Percentiles rank a stretch among this genome's conserved stretches.
phyloP scores from a whole-genome alignment of 2,329 filamentous ascomycete species.

The Aspergillus versicolor region DNA sequence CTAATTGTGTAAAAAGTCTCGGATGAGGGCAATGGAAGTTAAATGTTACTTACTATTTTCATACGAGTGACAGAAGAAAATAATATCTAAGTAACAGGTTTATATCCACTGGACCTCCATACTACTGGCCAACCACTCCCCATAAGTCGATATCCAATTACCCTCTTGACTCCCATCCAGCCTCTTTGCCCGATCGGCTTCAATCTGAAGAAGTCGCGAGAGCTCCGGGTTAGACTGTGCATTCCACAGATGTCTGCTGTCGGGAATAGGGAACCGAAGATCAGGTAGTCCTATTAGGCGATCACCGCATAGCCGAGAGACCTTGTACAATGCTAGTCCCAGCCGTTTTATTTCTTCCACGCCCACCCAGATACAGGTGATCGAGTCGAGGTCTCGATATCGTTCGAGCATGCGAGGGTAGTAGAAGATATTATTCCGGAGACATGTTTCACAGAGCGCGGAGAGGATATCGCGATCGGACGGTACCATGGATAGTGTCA shows the following conservation, averaged over 20 bases:
- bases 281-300: conserved; percentile 16
- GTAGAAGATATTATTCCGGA: conserved; percentile 20
- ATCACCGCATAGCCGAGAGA: conserved; percentile 10
- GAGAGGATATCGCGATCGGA: conserved; percentile 18
- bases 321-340: conserved; percentile 22
- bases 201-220: not conserved
- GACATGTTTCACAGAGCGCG: conserved; percentile 21
- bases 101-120: not conserved
- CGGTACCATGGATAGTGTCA: conserved; percentile 5
- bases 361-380: conserved; percentile 21
- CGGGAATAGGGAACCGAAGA: conserved; percentile 18
- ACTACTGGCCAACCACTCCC: not conserved
- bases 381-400: conserved; percentile 13
- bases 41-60: too few relatives aligned
- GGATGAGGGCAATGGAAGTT: too few relatives aligned
- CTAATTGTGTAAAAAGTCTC: too few relatives aligned
- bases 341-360: conserved; percentile 29
- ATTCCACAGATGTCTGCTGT: conserved; percentile 12
- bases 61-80: too few relatives aligned
- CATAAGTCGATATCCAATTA: conserved; percentile 6
- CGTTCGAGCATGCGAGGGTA: conserved; percentile 25
- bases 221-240: conserved; percentile 11
- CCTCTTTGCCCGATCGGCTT: not conserved
- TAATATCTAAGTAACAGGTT: too few relatives aligned
- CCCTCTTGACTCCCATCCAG: not conserved